Percentiles rank a stretch among this genome's conserved stretches.
phyloP scores from a whole-genome alignment of 139 green algal species.

The Tetradesmus lagerheimii region DNA sequence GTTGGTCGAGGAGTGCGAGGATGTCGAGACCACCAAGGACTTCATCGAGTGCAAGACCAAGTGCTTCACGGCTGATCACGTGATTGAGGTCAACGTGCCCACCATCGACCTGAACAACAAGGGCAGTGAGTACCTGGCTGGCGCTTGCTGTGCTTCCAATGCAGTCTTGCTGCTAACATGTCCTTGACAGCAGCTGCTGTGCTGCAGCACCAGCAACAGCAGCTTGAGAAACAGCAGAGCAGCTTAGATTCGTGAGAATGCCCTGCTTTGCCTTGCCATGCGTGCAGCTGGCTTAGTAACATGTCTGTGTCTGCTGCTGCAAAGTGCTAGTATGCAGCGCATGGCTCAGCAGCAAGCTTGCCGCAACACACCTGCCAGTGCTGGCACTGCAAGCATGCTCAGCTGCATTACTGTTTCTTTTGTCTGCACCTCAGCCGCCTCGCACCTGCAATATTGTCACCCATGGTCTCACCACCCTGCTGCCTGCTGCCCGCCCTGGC shows the following conservation, averaged over 20 bases:
- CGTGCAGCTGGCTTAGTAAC: background rate
- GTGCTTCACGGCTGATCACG: slow-evolving; percentile 22
- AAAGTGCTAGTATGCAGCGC: background rate
- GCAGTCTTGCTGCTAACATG: background rate
- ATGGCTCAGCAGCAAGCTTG: background rate
- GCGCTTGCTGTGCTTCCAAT: background rate
- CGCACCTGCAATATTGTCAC: background rate
- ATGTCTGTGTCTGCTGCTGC: background rate
- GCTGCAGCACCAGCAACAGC: background rate
- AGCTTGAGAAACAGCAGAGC: background rate
- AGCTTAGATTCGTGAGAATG: background rate
- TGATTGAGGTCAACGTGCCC: slow-evolving; percentile 1
- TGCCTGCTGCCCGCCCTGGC: background rate
- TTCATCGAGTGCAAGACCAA: slow-evolving; percentile 3
- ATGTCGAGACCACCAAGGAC: background rate
- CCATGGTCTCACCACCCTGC: background rate
- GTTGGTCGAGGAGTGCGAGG: background rate
- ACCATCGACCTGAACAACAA: slow-evolving; percentile 12
- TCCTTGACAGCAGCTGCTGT: background rate
- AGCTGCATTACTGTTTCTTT: background rate
- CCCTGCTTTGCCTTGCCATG: background rate
- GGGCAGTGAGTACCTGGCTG: background rate
- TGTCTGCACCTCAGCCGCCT: background rate
- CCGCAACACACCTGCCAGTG: background rate
- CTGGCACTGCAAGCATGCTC: too few relatives aligned